These are phyloP conservation scores for Suhomyces emberorum DNA, from an alignment of 805 yeast genomes.

Conservation along the genomic window DNA sequence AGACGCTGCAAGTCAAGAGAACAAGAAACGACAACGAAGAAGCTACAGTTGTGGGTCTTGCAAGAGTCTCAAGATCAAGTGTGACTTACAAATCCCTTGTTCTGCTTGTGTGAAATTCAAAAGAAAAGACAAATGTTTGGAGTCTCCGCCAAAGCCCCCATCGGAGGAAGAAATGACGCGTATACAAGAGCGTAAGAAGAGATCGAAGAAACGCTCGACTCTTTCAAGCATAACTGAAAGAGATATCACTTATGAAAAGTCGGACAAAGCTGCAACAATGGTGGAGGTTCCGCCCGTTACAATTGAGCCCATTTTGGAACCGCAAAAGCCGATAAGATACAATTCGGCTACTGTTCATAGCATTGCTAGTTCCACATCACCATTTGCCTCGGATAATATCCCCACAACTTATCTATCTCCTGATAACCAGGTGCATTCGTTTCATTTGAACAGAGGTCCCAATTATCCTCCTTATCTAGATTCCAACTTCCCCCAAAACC, in stretches of 20 bases:
- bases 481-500: neutral
- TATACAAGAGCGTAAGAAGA: conserved; percentile 27
- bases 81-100: conserved; percentile 50
- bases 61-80: conserved; percentile 49
- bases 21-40: conserved; percentile 41
- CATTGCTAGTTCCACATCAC: neutral
- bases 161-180: conserved; percentile 33
- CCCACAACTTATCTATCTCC: neutral
- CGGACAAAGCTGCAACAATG: too few species aligned
- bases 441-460: neutral
- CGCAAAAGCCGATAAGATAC: too few species aligned
- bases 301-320: neutral
- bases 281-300: neutral
- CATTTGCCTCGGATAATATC: neutral
- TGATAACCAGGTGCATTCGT: neutral
- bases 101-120: conserved; percentile 40
- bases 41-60: conserved; percentile 59
- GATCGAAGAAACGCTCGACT: conserved; percentile 12
- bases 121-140: conserved; percentile 36
- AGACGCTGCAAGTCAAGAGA: neutral
- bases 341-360: neutral
- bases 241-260: neutral
- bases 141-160: conserved; percentile 44
- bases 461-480: neutral
- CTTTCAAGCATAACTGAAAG: conserved; percentile 3